Evolutionary conservation across 1,139 yeast genomes (phyloP), one percentile per base, ranked within the genome.

Genomic region (Hyphopichia fennica): DNA sequence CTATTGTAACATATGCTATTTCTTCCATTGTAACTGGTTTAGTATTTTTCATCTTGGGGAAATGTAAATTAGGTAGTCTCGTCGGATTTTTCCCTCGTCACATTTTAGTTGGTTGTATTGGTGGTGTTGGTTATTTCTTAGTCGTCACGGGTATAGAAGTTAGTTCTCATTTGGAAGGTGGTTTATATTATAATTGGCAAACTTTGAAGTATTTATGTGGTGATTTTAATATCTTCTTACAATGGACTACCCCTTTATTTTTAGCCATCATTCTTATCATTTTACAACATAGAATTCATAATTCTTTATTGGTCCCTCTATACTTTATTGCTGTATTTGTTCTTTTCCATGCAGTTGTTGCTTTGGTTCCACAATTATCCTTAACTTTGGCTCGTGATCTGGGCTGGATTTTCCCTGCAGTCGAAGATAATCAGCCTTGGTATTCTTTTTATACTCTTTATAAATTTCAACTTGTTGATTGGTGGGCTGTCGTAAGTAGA

Each of bases 31-130:
- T 93, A 13, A 93, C 99, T 0, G 99, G 99, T 8, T 44, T 84
- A 6, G 88, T 87, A 0, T 93, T 93, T 57, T 82, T 79, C 52
- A 39, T 75, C 2, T 71, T 93, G 36, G 99, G 99, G 7, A 85
- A 83, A 53, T 80, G 87, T 55, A 78, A 74, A 46, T 68, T 93
- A 34, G 99, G 99, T 3, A 78, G 87, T 14, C 67, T 93, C 30
- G 96, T 93, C 13, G 96, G 96, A 0, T 93, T 90, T 60, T 93
- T 93, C 70, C 99, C 99, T 0, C 75, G 98, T 49, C 99, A 93
- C 60, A 93, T 93, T 44, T 74, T 93, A 34, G 95, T 93, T 22
- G 99, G 99, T 1, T 93, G 98, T 62, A 91, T 93, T 54, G 99
- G 99, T 36, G 99, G 99, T 54, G 99, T 93, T 38, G 99, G 99